Conservation (phyloP, 2,329 filamentous ascomycete species). For the Ascochyta viciae-villosae region DNA sequence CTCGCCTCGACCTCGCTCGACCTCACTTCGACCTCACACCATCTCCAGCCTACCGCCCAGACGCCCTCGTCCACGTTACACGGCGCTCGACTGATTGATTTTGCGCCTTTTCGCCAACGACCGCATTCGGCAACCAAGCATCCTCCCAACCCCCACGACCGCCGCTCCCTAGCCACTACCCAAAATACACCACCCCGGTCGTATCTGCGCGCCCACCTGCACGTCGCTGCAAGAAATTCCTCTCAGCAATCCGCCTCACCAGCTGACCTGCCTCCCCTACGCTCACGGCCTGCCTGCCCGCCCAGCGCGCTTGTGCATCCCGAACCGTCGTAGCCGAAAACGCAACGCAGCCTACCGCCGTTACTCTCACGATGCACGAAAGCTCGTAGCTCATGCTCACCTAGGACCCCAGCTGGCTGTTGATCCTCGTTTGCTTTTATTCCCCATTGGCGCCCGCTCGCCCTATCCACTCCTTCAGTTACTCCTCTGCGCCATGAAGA, state of each 20-base stretch:
- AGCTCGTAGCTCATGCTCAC: conserved; percentile 32
- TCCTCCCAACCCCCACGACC: conserved; percentile 25
- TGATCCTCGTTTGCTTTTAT: conserved; percentile 37
- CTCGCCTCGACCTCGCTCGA: too few relatives aligned
- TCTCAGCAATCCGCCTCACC: conserved; percentile 22
- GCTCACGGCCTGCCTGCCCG: conserved; percentile 26
- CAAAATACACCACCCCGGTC: conserved; percentile 24
- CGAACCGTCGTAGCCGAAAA: conserved; percentile 29
- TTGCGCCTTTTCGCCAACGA: conserved; percentile 16
- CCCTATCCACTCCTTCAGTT: conserved; percentile 26
- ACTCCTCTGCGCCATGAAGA: conserved; percentile 37
- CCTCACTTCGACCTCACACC: conserved; percentile 4
- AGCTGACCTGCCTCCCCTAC: conserved; percentile 33
- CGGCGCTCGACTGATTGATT: conserved; percentile 13
- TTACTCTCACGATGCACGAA: conserved; percentile 41
- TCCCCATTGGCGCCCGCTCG: conserved; percentile 33
- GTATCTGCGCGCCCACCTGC: conserved; percentile 18
- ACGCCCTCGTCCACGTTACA: conserved; percentile 6
- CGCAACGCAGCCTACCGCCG: conserved; percentile 27
- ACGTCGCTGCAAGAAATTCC: conserved; percentile 20
- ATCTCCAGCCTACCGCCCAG: neutral
- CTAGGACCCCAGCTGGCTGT: conserved; percentile 36
- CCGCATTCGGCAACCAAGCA: conserved; percentile 24
- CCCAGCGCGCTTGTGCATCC: conserved; percentile 42
- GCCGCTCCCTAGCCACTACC: conserved; percentile 32